Evolutionary conservation across 257 asterid species (phyloP), one percentile per base, ranked within the genome.

Genomic region (Salvia splendens): DNA sequence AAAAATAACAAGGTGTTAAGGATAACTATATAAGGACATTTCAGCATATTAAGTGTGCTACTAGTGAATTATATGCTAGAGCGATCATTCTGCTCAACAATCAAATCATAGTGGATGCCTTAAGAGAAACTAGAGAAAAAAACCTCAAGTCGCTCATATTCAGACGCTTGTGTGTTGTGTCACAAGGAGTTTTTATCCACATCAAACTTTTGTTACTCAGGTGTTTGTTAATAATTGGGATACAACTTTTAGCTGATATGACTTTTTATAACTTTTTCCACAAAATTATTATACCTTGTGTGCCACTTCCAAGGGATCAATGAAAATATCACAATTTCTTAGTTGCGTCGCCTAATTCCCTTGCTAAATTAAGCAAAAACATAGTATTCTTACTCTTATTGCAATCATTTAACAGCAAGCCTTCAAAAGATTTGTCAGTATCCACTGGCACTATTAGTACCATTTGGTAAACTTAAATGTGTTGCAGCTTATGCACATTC

Each of bases 161-260:
- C 71, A 46, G 61, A 65, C 14, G 16, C 16, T 16, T 28, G 61
- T 51, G 8, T 30, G 36, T 32, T 6, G 45, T 8, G 9, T 70
- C 7, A 16, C 38, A 64, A 36, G 61, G 46, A 65, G 59, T 50
- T 77, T 79, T 73, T 78, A 69, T 78, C 79, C 63, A 41, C 68
- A 51, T 9, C 36, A 51, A 45, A 68, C 42, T 50, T 56, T 70
- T 43, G 63, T 40, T 55, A 69, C 45, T 59, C 8, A 49, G 64
- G 20, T 59, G 14, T 32, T 62, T 62, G 36, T 54, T 42, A 40
- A 61, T 59, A 50, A 73, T 52, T 78, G 46, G 58, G 33, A 50
- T 35, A 33, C 68, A 65, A 51, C 71, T 69, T 64, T 38, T 41
- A 64, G 41, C 43, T 69, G 68, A 69, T 74, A 46, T 30, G 40